Conservation (phyloP, 768 basidiomycete genomes). For the Russula compacta region DNA sequence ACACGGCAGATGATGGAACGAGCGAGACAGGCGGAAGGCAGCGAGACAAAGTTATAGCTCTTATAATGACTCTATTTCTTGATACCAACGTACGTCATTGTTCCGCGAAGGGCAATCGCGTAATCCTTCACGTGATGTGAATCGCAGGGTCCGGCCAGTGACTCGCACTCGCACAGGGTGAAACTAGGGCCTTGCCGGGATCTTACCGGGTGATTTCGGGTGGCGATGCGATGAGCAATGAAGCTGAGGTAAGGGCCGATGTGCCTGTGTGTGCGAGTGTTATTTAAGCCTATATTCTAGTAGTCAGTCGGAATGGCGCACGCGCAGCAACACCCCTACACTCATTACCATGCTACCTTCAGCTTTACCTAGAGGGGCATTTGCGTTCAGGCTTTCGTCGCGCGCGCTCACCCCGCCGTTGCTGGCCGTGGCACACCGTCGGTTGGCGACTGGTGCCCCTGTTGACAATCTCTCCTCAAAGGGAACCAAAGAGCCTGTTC, state of each 20-base stretch:
- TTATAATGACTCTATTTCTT: background rate
- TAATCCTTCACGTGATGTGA: background rate
- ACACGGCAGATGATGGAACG: constrained; percentile 66
- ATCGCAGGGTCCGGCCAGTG: background rate
- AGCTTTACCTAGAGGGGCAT: background rate
- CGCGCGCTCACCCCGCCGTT: background rate
- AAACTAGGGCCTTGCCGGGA: background rate
- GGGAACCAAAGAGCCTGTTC: background rate
- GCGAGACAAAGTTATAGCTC: background rate
- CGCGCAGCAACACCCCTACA: background rate
- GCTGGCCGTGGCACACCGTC: background rate
- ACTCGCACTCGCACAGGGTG: background rate
- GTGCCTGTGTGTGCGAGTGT: too few species aligned
- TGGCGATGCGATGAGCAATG: background rate
- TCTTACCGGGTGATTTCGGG: background rate
- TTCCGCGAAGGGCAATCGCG: background rate
- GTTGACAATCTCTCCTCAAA: background rate
- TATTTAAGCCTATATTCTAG: too few species aligned
- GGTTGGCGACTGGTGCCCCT: background rate
- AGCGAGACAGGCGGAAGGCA: constrained; percentile 25
- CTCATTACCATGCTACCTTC: background rate
- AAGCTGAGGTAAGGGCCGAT: background rate
- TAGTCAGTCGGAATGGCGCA: too few species aligned
- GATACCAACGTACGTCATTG: too few species aligned
- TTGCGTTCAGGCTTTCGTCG: background rate